These are phyloP conservation scores for Cercospora brassicicola DNA, from an alignment of 2,329 filamentous ascomycete species.

Conservation along the genomic window DNA sequence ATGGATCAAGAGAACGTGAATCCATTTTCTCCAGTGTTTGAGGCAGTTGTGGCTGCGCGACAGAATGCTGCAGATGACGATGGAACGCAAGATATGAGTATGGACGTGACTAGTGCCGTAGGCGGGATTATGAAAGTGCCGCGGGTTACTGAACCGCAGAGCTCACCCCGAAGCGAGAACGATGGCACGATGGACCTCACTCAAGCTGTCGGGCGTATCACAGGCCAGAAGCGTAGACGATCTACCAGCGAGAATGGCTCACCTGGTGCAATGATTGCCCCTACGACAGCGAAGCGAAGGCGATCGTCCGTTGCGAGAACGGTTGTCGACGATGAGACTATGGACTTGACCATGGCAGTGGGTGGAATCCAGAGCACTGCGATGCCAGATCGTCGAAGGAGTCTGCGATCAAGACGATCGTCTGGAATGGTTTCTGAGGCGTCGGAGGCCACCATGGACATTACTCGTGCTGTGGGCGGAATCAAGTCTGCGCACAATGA, in stretches of 20 bases:
- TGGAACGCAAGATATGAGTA: conserved; percentile 70
- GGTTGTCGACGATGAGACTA: conserved; percentile 44
- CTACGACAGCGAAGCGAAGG: conserved; percentile 38
- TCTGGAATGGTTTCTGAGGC: conserved; percentile 39
- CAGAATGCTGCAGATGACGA: conserved; percentile 39
- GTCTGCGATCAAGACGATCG: conserved; percentile 40
- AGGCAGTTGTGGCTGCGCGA: conserved; percentile 34
- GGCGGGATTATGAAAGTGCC: conserved; percentile 69
- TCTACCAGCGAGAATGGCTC: conserved; percentile 43
- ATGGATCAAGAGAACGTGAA: conserved; percentile 54
- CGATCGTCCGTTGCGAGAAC: conserved; percentile 40
- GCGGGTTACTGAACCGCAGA: conserved; percentile 33
- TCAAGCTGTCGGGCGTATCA: conserved; percentile 54
- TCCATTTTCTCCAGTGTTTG: conserved; percentile 50
- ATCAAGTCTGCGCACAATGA: conserved; percentile 26
- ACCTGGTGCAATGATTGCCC: conserved; percentile 25
- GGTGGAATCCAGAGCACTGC: conserved; percentile 39
- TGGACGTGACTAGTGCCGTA: conserved; percentile 86
- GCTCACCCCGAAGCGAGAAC: conserved; percentile 40
- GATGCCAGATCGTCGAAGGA: conserved; percentile 33
- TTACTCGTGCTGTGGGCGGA: conserved; percentile 56
- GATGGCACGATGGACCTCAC: conserved; percentile 60
- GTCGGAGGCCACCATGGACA: conserved; percentile 57
- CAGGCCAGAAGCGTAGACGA: conserved; percentile 47
- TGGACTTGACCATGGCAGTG: conserved; percentile 44